Evolutionary conservation across 2,329 filamentous ascomycete genomes (phyloP), one percentile per base, ranked within the genome.

Genomic region (Ophiostoma sp.): DNA sequence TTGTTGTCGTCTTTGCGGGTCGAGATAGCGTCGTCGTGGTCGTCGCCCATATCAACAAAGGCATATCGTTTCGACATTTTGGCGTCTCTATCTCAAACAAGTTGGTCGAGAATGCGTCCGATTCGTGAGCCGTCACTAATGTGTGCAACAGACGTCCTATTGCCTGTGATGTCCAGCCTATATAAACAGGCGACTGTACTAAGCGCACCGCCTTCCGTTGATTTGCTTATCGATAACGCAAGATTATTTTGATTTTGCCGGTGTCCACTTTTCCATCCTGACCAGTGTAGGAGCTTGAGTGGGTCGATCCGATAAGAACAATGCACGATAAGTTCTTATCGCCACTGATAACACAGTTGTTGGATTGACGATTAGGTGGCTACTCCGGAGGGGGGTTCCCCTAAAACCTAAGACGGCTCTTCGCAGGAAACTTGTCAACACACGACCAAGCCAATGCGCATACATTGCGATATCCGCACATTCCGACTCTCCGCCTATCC

Each of bases 11-110:
- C 58, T 18, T 45, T 38, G 16, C 63, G 41, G 63, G 36, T 58
- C 64, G 64, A n/a, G 11, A 14, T 3, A 72, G 68, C 14, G 74
- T 72, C 16, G 73, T 71, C 85, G 58, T 84, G 84, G 45, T 84
- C 84, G 11, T 86, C 86, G 69, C 86, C 86, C 87, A 90, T 90
- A 7, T 87, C 83, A 71, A 90, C 77, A 72, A 90, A 85, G 7
- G 87, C 86, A 76, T 89, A 90, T 73, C 84, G 85, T 76, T 89
- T 89, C 64, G 80, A 79, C 42, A 45, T 63, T 42, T 44, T 55
- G 49, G 18, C 18, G 18, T 11, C 8, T 27, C 5, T 55, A 9
- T 27, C 11, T 2, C 14, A 4, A 11, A 18, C 27, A 18, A 45
- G 42, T 45, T 45, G 8, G 42, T 45, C 42, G 42, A 45, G 9